These are phyloP conservation scores for Talaromyces sp. DNA, from an alignment of 2,329 filamentous ascomycete genomes.

Conservation along the genomic window DNA sequence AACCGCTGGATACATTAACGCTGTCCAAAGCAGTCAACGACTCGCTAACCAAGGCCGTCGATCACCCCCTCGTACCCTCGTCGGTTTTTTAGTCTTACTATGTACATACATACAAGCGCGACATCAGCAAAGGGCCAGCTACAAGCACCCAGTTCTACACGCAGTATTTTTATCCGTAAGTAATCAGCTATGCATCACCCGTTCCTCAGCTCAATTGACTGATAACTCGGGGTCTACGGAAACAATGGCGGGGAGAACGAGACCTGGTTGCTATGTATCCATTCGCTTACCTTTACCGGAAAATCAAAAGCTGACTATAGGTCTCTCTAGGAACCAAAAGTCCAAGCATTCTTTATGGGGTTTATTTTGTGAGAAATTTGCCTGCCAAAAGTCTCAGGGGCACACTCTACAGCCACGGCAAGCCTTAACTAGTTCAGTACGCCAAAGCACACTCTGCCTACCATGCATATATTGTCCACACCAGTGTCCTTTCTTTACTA, in stretches of 20 bases:
- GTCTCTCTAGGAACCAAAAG: not conserved
- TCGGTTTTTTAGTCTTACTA: not conserved
- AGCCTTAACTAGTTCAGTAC: not conserved
- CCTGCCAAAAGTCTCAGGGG: no score
- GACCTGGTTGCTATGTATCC: not conserved
- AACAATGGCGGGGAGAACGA: not conserved
- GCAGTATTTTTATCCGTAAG: not conserved
- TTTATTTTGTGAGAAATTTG: not conserved
- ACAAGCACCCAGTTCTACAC: not conserved
- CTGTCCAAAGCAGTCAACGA: not conserved
- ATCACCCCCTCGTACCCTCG: no score
- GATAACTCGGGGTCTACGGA: not conserved
- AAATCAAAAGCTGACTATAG: not conserved
- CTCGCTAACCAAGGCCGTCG: not conserved
- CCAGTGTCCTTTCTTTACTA: not conserved
- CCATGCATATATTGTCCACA: not conserved
- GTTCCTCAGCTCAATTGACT: not conserved
- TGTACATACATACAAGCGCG: no score
- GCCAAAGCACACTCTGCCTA: not conserved
- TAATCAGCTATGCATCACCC: not conserved
- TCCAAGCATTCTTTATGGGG: not conserved
- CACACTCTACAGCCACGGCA: not conserved
- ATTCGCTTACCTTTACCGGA: not conserved
- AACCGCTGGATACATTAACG: not conserved
- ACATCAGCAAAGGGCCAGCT: not conserved